Conservation (phyloP, 371 early-diverging fungal genomes). For the Zychaea mexicana region DNA sequence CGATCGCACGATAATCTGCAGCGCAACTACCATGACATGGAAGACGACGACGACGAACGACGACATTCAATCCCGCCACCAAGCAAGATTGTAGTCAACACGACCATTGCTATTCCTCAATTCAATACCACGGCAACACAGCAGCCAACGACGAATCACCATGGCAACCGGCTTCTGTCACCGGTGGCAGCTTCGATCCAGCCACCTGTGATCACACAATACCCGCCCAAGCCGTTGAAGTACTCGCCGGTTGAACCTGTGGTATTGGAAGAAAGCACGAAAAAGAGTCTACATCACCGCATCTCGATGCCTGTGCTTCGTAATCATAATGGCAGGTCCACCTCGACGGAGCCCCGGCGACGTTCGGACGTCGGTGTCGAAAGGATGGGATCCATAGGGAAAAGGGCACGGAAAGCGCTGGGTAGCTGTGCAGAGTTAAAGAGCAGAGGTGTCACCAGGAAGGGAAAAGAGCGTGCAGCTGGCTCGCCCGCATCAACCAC, state of each 20-base stretch:
- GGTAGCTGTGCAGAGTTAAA: not conserved
- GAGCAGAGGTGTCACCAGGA: not conserved
- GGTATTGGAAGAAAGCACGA: not conserved
- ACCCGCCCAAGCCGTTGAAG: slow-evolving; percentile 45
- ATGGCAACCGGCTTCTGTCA: slow-evolving; percentile 8
- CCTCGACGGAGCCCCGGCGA: slow-evolving; percentile 3
- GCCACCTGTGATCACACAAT: slow-evolving; percentile 45
- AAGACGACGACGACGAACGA: not conserved
- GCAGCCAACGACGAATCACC: not conserved
- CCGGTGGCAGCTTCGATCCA: slow-evolving; percentile 18
- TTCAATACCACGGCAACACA: not conserved
- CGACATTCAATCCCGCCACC: slow-evolving; percentile 20
- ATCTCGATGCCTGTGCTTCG: slow-evolving; percentile 20
- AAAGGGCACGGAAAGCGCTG: not conserved
- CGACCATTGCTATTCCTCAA: slow-evolving; percentile 38
- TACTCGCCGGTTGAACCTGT: slow-evolving; percentile 48
- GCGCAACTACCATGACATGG: not conserved
- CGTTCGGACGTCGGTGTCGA: slow-evolving; percentile 10
- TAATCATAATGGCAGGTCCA: not conserved
- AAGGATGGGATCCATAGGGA: slow-evolving; percentile 3
- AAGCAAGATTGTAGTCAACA: slow-evolving; percentile 40
- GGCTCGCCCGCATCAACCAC: not conserved
- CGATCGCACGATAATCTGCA: slow-evolving; percentile 18
- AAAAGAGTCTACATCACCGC: slow-evolving; percentile 13
- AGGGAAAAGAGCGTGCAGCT: slow-evolving; percentile 14